Conservation (phyloP, 148 eudicot genomes). For the Polygonum aviculare region DNA sequence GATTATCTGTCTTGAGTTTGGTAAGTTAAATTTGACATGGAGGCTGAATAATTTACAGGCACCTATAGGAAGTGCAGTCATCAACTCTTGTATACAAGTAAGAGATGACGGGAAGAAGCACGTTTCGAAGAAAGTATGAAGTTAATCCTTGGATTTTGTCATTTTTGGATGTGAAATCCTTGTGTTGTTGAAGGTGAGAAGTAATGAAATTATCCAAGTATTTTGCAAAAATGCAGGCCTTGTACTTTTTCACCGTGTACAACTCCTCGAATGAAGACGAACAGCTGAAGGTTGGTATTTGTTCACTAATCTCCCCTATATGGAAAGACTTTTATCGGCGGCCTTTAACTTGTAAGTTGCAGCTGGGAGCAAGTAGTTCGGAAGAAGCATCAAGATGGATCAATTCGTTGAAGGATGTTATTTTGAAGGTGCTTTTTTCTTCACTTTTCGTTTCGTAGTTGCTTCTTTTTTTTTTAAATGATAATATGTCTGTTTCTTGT, state of each 20-base stretch:
- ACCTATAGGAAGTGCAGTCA: conserved; percentile 59
- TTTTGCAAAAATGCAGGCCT: conserved; percentile 30
- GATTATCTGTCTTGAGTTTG: neutral
- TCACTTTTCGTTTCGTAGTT: neutral
- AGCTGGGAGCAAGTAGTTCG: conserved; percentile 69
- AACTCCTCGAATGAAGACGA: conserved; percentile 58
- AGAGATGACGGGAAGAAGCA: conserved; percentile 63
- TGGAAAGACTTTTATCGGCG: neutral
- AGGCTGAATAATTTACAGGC: conserved; percentile 24
- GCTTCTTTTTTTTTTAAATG: neutral
- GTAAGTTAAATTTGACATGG: neutral
- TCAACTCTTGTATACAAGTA: conserved; percentile 65
- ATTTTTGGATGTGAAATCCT: neutral
- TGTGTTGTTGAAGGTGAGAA: neutral
- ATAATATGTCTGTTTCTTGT: neutral
- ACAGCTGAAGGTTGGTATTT: conserved; percentile 50
- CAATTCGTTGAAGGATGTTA: conserved; percentile 40
- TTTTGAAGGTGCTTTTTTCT: conserved; percentile 17
- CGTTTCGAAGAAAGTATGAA: conserved; percentile 43
- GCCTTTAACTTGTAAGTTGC: neutral
- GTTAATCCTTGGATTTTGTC: neutral
- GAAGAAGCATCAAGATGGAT: conserved; percentile 78
- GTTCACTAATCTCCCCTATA: conserved; percentile 6
- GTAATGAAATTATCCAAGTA: neutral
- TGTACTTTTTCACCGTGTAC: conserved; percentile 55